Evolutionary conservation across 441 rosid species (phyloP).

Genomic region (Eutrema salsugineum): DNA sequence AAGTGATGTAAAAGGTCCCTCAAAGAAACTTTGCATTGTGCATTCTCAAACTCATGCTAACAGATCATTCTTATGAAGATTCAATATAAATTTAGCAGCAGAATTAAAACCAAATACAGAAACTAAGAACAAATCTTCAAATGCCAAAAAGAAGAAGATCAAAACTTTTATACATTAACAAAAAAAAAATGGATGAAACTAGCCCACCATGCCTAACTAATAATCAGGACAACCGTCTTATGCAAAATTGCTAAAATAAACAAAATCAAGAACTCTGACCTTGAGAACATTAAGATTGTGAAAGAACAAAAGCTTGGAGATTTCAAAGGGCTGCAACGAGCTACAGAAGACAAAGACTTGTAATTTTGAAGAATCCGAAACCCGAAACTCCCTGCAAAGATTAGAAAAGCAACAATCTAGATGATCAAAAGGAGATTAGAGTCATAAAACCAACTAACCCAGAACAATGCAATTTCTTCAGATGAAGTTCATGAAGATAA

Average conservation of each 20-base stretch:
- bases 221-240: neutral
- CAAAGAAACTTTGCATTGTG: neutral
- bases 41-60: slow-evolving; percentile 1
- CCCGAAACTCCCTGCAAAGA: slow-evolving; percentile 29
- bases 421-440: neutral
- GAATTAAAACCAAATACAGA: neutral
- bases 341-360: slow-evolving; percentile 28
- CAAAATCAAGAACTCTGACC: slow-evolving; percentile 4
- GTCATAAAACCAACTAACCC: neutral
- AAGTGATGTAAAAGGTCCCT: too few relatives aligned
- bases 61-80: neutral
- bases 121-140: neutral
- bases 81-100: neutral
- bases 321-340: slow-evolving; percentile 28
- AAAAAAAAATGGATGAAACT: neutral
- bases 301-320: slow-evolving; percentile 2
- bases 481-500: slow-evolving; percentile 3
- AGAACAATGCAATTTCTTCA: slow-evolving; percentile 28
- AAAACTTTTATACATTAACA: neutral
- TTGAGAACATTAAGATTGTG: slow-evolving; percentile 24
- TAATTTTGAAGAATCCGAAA: slow-evolving; percentile 17
- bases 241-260: neutral
- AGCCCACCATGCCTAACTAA: neutral
- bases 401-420: neutral
- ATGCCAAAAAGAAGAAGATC: neutral